Evolutionary conservation across 176 grass and related monocot genomes (phyloP).

Genomic region (Musa acuminata): DNA sequence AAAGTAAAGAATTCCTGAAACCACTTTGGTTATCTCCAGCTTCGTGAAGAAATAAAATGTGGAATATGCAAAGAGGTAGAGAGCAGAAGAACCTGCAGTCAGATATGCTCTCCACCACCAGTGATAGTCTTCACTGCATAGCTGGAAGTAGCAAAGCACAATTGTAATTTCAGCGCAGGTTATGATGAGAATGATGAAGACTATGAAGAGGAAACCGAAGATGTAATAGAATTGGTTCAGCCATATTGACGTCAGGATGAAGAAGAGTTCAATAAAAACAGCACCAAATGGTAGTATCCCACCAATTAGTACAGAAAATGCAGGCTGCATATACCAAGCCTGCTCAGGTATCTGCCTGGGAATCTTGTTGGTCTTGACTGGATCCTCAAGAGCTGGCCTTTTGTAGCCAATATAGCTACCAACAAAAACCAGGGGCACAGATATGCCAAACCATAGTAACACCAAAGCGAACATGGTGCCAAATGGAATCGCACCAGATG

Average conservation of each 20-base stretch:
- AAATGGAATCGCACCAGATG: slow-evolving; percentile 74
- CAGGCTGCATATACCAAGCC: slow-evolving; percentile 65
- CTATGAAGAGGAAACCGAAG: slow-evolving; percentile 70
- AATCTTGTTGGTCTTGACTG: slow-evolving; percentile 72
- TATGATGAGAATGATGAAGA: slow-evolving; percentile 61
- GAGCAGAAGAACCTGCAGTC: slow-evolving; percentile 56
- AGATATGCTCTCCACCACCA: slow-evolving; percentile 80
- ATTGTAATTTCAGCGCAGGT: slow-evolving; percentile 66
- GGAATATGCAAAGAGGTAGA: slow-evolving; percentile 67
- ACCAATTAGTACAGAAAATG: slow-evolving; percentile 57
- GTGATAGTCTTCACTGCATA: slow-evolving; percentile 70
- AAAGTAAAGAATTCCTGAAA: slow-evolving; percentile 68
- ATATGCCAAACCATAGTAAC: slow-evolving; percentile 70
- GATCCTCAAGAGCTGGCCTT: slow-evolving; percentile 60
- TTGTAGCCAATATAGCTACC: slow-evolving; percentile 76
- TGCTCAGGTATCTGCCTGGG: slow-evolving; percentile 68
- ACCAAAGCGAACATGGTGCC: slow-evolving; percentile 76
- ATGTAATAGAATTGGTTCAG: slow-evolving; percentile 81
- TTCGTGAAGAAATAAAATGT: slow-evolving; percentile 74
- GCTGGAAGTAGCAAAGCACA: slow-evolving; percentile 77
- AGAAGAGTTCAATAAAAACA: slow-evolving; percentile 79
- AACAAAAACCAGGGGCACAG: slow-evolving; percentile 64
- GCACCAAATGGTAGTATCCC: slow-evolving; percentile 65
- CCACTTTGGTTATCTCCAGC: slow-evolving; percentile 71
- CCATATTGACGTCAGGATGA: slow-evolving; percentile 74